These are phyloP conservation scores for Leishmania gerbilli DNA, from an alignment of 208 protist genomes.

Conservation along the genomic window DNA sequence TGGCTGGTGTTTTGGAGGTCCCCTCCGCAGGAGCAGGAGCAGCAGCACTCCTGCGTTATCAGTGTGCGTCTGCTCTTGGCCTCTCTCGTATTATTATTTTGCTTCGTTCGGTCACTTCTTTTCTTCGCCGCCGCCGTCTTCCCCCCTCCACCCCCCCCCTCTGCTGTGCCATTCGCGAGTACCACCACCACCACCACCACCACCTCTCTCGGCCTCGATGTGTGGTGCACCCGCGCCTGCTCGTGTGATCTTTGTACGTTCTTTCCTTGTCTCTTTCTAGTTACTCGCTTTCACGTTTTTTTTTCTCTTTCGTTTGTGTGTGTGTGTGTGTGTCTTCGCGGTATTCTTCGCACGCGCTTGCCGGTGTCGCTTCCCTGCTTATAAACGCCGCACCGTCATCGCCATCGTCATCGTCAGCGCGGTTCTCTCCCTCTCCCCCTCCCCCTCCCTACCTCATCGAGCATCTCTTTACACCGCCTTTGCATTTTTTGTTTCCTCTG, in stretches of 20 bases:
- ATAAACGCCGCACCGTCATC: background rate
- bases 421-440: background rate
- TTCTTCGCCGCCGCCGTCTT: background rate
- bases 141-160: background rate
- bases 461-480: background rate
- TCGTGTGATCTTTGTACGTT: background rate
- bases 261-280: background rate
- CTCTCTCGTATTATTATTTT: background rate
- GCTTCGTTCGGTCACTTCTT: background rate
- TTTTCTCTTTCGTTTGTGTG: background rate
- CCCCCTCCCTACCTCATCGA: background rate
- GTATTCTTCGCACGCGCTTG: no score
- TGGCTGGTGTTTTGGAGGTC: background rate
- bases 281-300: background rate
- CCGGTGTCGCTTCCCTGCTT: no score
- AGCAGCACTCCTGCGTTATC: background rate
- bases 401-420: background rate
- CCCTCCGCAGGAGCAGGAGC: no score
- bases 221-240: background rate
- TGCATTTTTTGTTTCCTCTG: background rate
- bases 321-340: background rate
- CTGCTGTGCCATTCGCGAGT: background rate
- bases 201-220: background rate
- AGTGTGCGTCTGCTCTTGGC: background rate
- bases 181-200: background rate